Conservation (phyloP, 2,329 filamentous ascomycete species). For the Penicillium sp. region DNA sequence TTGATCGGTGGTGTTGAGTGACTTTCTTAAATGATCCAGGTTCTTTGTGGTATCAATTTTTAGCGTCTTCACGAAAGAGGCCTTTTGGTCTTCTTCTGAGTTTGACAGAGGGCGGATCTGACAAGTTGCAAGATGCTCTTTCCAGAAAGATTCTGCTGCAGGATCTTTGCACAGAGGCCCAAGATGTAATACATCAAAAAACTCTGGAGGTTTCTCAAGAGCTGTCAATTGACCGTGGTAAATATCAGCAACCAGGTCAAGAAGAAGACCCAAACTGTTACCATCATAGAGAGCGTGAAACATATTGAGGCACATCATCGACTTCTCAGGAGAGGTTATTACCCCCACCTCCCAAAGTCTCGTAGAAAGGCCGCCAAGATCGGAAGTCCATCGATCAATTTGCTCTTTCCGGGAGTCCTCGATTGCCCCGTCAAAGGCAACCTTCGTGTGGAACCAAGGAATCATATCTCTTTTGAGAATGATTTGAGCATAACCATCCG, state of each 20-base stretch:
- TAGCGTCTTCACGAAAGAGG: slow-evolving; percentile 16
- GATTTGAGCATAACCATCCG: slow-evolving; percentile 75
- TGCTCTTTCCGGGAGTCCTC: slow-evolving; percentile 36
- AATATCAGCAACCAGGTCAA: slow-evolving; percentile 57
- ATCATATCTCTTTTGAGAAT: slow-evolving; percentile 51
- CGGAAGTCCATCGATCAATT: slow-evolving; percentile 54
- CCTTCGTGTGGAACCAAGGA: slow-evolving; percentile 46
- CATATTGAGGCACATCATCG: slow-evolving; percentile 63
- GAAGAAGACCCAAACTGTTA: slow-evolving; percentile 69
- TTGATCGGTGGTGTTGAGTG: slow-evolving; percentile 73
- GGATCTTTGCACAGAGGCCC: slow-evolving; percentile 62
- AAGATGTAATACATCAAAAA: slow-evolving; percentile 66
- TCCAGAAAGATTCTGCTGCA: slow-evolving; percentile 68
- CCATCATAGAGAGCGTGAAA: slow-evolving; percentile 91
- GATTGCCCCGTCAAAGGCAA: slow-evolving; percentile 31
- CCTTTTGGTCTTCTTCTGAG: slow-evolving; percentile 8
- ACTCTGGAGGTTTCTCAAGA: slow-evolving; percentile 46
- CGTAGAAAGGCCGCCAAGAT: slow-evolving; percentile 48
- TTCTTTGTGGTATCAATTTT: slow-evolving; percentile 36
- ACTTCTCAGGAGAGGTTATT: slow-evolving; percentile 24
- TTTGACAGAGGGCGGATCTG: slow-evolving; percentile 17
- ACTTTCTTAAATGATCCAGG: slow-evolving; percentile 57
- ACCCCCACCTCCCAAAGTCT: slow-evolving; percentile 37
- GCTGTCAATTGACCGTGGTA: slow-evolving; percentile 44
- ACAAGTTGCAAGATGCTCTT: slow-evolving; percentile 50